Evolutionary conservation across 208 protist genomes (phyloP).

Genomic region (Wallacemonas sp.): DNA sequence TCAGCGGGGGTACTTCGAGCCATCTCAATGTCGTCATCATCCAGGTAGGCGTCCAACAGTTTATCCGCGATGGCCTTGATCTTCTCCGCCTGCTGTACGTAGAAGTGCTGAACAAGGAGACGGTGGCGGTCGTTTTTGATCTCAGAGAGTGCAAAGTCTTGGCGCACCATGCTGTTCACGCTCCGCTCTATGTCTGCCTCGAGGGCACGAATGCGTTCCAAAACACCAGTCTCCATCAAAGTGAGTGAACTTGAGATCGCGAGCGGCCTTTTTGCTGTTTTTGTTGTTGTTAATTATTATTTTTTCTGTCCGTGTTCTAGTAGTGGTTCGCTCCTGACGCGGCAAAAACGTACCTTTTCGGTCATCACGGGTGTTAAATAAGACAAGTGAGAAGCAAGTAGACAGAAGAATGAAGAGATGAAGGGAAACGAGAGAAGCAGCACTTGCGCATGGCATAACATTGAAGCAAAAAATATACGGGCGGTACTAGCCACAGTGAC

Average conservation of each 20-base stretch:
- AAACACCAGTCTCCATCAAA: constrained; percentile 57
- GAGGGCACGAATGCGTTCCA: constrained; percentile 77
- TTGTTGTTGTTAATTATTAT: too few species aligned
- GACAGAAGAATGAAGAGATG: too few species aligned
- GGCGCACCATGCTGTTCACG: constrained; percentile 83
- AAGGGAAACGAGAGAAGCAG: too few species aligned
- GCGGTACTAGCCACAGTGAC: too few species aligned
- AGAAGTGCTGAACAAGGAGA: constrained; percentile 81
- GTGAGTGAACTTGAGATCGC: background rate
- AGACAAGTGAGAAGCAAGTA: too few species aligned
- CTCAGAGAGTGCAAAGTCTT: constrained; percentile 54
- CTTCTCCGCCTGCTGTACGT: constrained; percentile 46
- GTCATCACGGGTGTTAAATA: too few species aligned
- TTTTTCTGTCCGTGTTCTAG: too few species aligned
- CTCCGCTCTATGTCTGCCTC: constrained; percentile 83
- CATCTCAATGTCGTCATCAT: constrained; percentile 83
- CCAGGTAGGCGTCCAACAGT: constrained; percentile 81
- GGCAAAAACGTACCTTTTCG: too few species aligned
- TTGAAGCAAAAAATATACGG: too few species aligned
- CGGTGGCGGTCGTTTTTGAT: constrained; percentile 72
- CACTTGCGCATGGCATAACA: too few species aligned
- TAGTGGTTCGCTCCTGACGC: too few species aligned
- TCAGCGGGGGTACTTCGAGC: constrained; percentile 54
- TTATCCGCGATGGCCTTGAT: constrained; percentile 65
- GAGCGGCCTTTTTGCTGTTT: too few species aligned